These are phyloP conservation scores for Cyberlindnera subsufficiens DNA, from an alignment of 805 yeast genomes.

Conservation along the genomic window DNA sequence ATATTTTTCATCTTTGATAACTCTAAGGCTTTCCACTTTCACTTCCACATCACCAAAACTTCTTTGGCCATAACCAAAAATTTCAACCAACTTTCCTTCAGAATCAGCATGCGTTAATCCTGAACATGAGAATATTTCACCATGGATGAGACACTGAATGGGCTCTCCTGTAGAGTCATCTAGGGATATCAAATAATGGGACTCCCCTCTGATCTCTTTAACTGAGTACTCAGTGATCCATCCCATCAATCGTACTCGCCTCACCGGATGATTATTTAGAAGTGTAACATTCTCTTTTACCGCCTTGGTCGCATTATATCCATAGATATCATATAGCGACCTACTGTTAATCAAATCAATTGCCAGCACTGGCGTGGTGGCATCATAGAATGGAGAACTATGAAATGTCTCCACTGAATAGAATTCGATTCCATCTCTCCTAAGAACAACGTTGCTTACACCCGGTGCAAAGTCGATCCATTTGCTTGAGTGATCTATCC, in stretches of 20 bases:
- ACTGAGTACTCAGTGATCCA: constrained; percentile 26
- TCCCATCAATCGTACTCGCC: constrained; percentile 31
- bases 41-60: constrained; percentile 25
- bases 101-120: constrained; percentile 19
- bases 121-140: constrained; percentile 14
- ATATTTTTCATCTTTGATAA: constrained; percentile 19
- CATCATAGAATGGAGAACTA: constrained; percentile 24
- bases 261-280: constrained; percentile 38
- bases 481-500: background rate
- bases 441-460: constrained; percentile 21
- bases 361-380: constrained; percentile 26
- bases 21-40: constrained; percentile 22
- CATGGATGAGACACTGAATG: constrained; percentile 25
- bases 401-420: constrained; percentile 32
- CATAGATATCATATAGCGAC: constrained; percentile 22
- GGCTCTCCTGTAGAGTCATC: constrained; percentile 27
- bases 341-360: constrained; percentile 23
- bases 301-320: constrained; percentile 17
- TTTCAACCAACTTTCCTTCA: constrained; percentile 22
- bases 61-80: constrained; percentile 22
- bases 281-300: constrained; percentile 22
- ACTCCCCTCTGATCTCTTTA: constrained; percentile 11
- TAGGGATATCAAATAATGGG: constrained; percentile 21
- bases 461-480: constrained; percentile 23
- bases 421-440: constrained; percentile 22